Evolutionary conservation across 257 asterid genomes (phyloP).

Genomic region (Nicotiana otophora): DNA sequence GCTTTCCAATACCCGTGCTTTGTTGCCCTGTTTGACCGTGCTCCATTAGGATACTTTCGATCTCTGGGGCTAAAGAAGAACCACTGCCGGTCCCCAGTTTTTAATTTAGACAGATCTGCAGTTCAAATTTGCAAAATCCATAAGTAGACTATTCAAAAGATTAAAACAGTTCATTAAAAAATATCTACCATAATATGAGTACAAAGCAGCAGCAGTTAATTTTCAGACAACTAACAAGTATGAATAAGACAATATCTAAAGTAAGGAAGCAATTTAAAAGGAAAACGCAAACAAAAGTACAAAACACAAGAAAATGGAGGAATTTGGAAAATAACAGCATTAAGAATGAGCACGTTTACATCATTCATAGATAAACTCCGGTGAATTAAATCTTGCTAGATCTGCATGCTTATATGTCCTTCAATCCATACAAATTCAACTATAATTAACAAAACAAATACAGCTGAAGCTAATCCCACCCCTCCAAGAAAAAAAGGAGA

Average conservation of each 20-base stretch:
- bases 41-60: slow-evolving; percentile 15
- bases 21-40: slow-evolving; percentile 11
- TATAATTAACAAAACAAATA: neutral
- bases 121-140: slow-evolving; percentile 7
- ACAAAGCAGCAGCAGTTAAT: neutral
- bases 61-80: slow-evolving; percentile 25
- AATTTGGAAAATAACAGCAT: neutral
- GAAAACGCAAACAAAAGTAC: neutral
- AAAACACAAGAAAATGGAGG: neutral
- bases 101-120: slow-evolving; percentile 76
- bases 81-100: slow-evolving; percentile 41
- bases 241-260: neutral
- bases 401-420: neutral
- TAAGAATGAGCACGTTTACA: neutral
- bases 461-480: neutral
- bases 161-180: neutral
- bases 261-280: neutral
- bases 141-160: neutral
- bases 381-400: neutral
- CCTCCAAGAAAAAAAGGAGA: neutral
- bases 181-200: neutral
- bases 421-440: neutral
- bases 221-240: neutral
- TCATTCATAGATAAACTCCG: neutral
- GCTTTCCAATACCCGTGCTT: slow-evolving; percentile 17